Percentiles rank a stretch among this genome's conserved stretches.
These are phyloP conservation scores for Aspergillus ostianus DNA, from an alignment of 495 filamentous ascomycete genomes.

Conservation along the genomic window DNA sequence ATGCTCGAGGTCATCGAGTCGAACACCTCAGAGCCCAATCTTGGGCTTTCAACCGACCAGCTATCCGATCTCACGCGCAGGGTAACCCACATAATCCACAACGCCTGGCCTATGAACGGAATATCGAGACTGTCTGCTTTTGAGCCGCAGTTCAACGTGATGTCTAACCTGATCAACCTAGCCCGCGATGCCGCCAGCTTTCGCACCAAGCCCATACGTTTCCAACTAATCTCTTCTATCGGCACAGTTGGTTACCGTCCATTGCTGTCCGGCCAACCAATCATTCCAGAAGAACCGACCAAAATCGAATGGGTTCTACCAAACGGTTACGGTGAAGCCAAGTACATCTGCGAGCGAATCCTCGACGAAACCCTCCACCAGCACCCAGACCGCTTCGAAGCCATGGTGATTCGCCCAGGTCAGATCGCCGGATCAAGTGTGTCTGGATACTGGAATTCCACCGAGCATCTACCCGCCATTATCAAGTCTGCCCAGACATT, in stretches of 20 bases:
- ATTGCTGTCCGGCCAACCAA: conserved; percentile 18
- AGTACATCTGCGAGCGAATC: conserved; percentile 50
- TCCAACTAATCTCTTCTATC: conserved; percentile 58
- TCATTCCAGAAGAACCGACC: conserved; percentile 30
- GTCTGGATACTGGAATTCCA: conserved; percentile 52
- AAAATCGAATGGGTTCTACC: conserved; percentile 36
- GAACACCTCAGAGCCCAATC: conserved; percentile 39
- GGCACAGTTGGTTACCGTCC: conserved; percentile 44
- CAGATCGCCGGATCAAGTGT: conserved; percentile 50
- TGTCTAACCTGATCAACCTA: conserved; percentile 49
- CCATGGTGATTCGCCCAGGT: conserved; percentile 45
- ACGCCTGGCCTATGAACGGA: conserved; percentile 58
- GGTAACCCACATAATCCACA: conserved; percentile 58
- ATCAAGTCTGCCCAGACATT: conserved; percentile 52
- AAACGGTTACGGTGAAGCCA: conserved; percentile 52
- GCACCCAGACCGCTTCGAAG: conserved; percentile 39
- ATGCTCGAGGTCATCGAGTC: conserved; percentile 35
- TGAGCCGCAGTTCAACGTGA: conserved; percentile 47
- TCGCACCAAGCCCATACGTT: conserved; percentile 29
- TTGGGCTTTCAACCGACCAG: conserved; percentile 42
- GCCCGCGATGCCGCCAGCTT: conserved; percentile 29
- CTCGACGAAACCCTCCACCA: conserved; percentile 47
- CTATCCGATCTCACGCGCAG: conserved; percentile 37
- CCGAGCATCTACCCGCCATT: conserved; percentile 49
- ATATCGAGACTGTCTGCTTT: conserved; percentile 42